Base-by-base conservation (phyloP, 1,284 basidiomycete genomes). In the Boletus subluridellus region DNA sequence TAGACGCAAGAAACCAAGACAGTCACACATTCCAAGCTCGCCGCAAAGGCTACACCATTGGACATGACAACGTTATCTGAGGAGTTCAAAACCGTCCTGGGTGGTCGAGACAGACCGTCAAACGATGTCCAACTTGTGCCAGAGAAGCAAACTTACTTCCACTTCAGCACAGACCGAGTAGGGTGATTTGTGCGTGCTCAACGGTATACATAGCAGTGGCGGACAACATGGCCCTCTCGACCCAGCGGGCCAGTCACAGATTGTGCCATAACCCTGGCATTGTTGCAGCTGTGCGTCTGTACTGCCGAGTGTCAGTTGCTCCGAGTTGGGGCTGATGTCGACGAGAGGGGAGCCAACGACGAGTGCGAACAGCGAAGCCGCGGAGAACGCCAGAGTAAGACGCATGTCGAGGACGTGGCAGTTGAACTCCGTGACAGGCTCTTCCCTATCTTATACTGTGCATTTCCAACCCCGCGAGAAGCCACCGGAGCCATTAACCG, bases 201-300 rank as follows among this genome's bases (percentile, higher is more conserved):
- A 24, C 24, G 52, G 52, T 2, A 53, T 17, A 14, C 52, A 53
- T 28, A 53, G 3, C 24, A 53, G 3, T n/a, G 51, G 51, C 9
- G 50, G 6, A 49, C 50, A 51, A 32, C 50, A 51, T 12, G 47
- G 51, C 15, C 57, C 52, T 28, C 52, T 48, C 41, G 64, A 28
- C 17, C 64, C 58, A 26, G 35, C 37, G 3, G 50, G 51, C 57
- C 57, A 65, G 26, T 60, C 52, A 17, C 63, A 63, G 0, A 65
- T 4, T 17, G 45, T 26, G 5, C 50, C 61, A 28, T 26, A 38
- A 1, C 15, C 9, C 1, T 46, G 30, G 7, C 61, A 63, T 4
- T 30, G 26, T 9, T 30, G 14, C 15, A 10, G 17, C 14, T 38
- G 24, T 38, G 11, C 26, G 28, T 28, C 24, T 3, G 30, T 3